phyloP scores from a whole-genome alignment of 768 basidiomycete species.

The Amanita muscaria region DNA sequence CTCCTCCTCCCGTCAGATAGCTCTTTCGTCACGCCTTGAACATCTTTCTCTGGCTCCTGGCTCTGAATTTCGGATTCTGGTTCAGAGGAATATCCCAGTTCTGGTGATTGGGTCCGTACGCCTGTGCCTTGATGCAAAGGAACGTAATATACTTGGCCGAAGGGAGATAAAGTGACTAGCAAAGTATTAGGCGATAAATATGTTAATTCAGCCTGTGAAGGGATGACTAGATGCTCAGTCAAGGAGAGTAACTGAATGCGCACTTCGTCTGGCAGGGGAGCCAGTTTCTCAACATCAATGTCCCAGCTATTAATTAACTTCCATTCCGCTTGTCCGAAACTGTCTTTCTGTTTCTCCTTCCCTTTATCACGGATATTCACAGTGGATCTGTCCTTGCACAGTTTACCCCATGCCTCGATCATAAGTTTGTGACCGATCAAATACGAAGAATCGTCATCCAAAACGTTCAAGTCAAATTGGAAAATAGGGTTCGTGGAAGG shows the following conservation, averaged over 20 bases:
- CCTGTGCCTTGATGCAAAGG: constrained; percentile 25
- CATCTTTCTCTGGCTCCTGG: constrained; percentile 30
- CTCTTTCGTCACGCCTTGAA: neutral
- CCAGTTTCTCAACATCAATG: constrained; percentile 47
- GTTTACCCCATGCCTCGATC: constrained; percentile 52
- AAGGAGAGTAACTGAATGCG: constrained; percentile 17
- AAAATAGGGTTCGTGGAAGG: constrained; percentile 84
- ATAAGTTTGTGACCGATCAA: constrained; percentile 42
- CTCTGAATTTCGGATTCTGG: constrained; percentile 48
- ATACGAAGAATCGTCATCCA: constrained; percentile 43
- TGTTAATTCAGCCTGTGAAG: too few relatives aligned
- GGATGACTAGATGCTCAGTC: constrained; percentile 18
- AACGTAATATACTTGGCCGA: constrained; percentile 51
- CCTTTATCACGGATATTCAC: constrained; percentile 30
- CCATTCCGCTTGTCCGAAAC: constrained; percentile 36
- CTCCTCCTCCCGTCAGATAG: too few relatives aligned
- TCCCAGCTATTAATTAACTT: constrained; percentile 60
- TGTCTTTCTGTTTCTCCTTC: constrained; percentile 22
- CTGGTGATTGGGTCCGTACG: constrained; percentile 45
- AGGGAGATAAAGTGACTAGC: constrained; percentile 55
- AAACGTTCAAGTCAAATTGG: constrained; percentile 41
- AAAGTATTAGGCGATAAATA: constrained; percentile 66
- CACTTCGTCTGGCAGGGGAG: constrained; percentile 57
- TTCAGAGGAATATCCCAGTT: constrained; percentile 60
- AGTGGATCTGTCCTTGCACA: constrained; percentile 17